Evolutionary conservation across 2,329 filamentous ascomycete species (phyloP).

Genomic region (Tympanopsis confertula): DNA sequence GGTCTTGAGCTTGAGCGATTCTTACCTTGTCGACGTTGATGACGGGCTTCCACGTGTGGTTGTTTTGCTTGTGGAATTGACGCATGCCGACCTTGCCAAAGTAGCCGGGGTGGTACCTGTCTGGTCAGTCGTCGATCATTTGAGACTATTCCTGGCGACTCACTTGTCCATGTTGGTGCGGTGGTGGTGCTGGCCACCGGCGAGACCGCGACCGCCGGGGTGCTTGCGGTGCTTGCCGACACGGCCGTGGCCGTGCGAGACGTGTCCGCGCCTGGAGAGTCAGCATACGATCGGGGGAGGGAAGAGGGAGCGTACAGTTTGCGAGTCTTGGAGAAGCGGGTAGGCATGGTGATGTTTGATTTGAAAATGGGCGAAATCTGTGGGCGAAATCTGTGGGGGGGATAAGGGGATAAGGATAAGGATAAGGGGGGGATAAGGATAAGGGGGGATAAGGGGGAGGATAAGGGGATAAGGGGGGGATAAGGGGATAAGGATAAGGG

Average conservation of each 20-base stretch:
- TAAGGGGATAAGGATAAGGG: too few relatives aligned
- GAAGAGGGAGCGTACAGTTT: too few relatives aligned
- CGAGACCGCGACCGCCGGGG: conserved; percentile 71
- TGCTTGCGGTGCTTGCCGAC: conserved; percentile 98
- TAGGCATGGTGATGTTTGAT: background rate
- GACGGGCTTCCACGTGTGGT: conserved; percentile 96
- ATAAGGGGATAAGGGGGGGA: too few relatives aligned
- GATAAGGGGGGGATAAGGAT: too few relatives aligned
- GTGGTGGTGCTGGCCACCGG: conserved; percentile 99
- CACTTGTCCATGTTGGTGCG: conserved; percentile 80
- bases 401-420: too few relatives aligned
- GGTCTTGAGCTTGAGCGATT: conserved; percentile 8
- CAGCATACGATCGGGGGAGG: too few relatives aligned
- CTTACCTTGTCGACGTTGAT: conserved; percentile 97
- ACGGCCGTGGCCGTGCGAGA: conserved; percentile 96
- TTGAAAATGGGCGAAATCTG: too few relatives aligned
- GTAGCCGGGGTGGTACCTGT: conserved; percentile 95
- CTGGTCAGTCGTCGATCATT: conserved; percentile 16
- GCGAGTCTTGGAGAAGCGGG: background rate
- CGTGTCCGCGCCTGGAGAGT: conserved; percentile 73
- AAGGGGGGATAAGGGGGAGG: too few relatives aligned
- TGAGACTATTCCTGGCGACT: conserved; percentile 7
- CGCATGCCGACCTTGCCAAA: conserved; percentile 95
- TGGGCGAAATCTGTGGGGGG: too few relatives aligned
- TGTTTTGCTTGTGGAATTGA: conserved; percentile 91